Evolutionary conservation across 441 rosid genomes (phyloP).

Genomic region (Euphorbia schlechtendalii): DNA sequence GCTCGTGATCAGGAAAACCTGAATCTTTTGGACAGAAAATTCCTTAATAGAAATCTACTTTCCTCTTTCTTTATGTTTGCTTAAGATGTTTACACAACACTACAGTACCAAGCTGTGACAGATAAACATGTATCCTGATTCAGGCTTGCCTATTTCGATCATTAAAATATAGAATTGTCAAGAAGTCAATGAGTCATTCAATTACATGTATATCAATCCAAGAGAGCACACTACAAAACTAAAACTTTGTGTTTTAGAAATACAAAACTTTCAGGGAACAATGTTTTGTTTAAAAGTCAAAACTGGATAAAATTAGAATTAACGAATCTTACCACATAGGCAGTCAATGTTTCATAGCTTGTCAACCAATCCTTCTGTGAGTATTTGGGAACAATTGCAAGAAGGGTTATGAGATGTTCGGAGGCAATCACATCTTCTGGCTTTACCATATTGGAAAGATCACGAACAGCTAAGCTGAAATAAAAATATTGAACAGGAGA

Average conservation of each 20-base stretch:
- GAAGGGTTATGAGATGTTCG: constrained; percentile 83
- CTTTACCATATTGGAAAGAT: constrained; percentile 88
- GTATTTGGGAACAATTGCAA: constrained; percentile 83
- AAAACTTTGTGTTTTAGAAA: too few species aligned
- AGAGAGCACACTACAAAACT: too few species aligned
- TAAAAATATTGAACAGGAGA: constrained; percentile 10
- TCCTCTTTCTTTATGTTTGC: background rate
- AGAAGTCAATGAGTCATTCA: background rate
- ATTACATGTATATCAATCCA: background rate
- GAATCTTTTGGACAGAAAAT: background rate
- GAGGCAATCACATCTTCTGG: constrained; percentile 79
- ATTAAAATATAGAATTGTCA: background rate
- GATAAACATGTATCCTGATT: too few species aligned
- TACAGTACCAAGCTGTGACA: background rate
- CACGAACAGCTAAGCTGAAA: constrained; percentile 98
- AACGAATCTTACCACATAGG: constrained; percentile 68
- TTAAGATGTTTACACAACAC: background rate
- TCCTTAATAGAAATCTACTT: background rate
- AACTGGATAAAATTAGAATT: constrained; percentile 2
- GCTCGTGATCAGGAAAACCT: background rate
- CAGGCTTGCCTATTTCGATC: background rate
- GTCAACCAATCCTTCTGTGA: constrained; percentile 97
- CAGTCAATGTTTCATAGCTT: constrained; percentile 82
- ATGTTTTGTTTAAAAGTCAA: background rate
- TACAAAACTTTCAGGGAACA: background rate